Evolutionary conservation across 805 yeast species (phyloP), one percentile per base, ranked within the genome.

Genomic region (Sugiyamaella valdiviana): DNA sequence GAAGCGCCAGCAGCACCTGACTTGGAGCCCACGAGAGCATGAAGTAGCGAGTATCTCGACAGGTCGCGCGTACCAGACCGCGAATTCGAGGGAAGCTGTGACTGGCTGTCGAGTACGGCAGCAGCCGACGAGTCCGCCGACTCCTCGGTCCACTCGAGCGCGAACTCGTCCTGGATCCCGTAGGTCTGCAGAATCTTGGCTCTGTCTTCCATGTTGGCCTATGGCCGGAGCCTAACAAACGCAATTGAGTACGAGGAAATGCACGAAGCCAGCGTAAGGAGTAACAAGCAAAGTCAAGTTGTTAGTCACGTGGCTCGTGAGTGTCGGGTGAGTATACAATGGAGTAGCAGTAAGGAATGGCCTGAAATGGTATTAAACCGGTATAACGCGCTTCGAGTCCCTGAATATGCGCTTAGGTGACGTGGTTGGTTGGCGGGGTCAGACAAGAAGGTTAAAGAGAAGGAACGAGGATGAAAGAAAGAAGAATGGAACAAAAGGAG

Each of bases 21-120:
- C 37, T 36, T 32, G 14, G 36, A 41, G 22, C 46, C 39, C 2
- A 48, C 48, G 32, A 55, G 41, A 20, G 51, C 51, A 10, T 50
- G 46, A 3, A 53, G 44, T 36, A 60, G 53, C 16, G 58, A 54
- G 36, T 55, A 53, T 38, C 53, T 52, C 42, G 59, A 52, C 42
- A 50, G 23, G 14, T 41, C 32, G 14, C 14, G 32, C n/a, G 32
- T n/a, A 3, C 32, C 32, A 26, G n/a, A 10, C 9, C 7, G 3
- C 9, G 32, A 26, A 2, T 46, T n/a, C 47, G 53, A 5, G 17
- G 39, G 20, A 15, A 38, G 17, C 16, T 36, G 29, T 24, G 26
- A 39, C n/a, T 15, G 10, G 16, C 16, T 14, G 5, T 36, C 39
- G 10, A 40, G 20, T 9, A 23, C 50, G n/a, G 26, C 43, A 3